phyloP scores from a whole-genome alignment of 2,329 filamentous ascomycete species.

The Pleomassaria siparia region DNA sequence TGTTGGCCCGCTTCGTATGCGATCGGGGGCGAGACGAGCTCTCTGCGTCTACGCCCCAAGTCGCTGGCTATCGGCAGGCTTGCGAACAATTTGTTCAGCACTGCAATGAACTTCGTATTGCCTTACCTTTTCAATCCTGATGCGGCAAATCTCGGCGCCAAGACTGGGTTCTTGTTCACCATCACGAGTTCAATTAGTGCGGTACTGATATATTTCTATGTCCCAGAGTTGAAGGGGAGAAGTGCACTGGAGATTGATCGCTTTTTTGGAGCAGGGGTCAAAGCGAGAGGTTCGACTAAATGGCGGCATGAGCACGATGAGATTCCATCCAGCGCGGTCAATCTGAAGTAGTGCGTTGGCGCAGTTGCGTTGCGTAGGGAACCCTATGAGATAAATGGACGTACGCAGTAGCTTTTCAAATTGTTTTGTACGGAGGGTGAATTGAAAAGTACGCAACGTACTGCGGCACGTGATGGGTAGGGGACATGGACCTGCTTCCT shows the following conservation, averaged over 20 bases:
- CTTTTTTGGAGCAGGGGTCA: slow-evolving; percentile 10
- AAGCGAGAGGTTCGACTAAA: slow-evolving; percentile 5
- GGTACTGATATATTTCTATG: slow-evolving; percentile 6
- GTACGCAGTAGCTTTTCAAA: no score
- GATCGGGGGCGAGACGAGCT: slow-evolving; percentile 13
- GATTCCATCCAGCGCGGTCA: slow-evolving; percentile 3
- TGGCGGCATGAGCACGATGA: slow-evolving; percentile 9
- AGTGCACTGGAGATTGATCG: slow-evolving; percentile 12
- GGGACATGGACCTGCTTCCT: no score
- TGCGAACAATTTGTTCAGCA: slow-evolving; percentile 13
- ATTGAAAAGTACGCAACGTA: no score
- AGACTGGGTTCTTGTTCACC: slow-evolving; percentile 14
- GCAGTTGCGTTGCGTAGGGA: no score
- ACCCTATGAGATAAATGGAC: no score
- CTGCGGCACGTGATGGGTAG: no score
- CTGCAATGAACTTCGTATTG: slow-evolving; percentile 12
- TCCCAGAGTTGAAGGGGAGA: slow-evolving; percentile 14
- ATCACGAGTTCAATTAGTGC: slow-evolving; percentile 5
- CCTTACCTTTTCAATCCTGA: slow-evolving; percentile 11
- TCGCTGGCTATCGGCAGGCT: slow-evolving; percentile 40
- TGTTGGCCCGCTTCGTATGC: slow-evolving; percentile 20
- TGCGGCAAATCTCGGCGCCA: slow-evolving; percentile 7
- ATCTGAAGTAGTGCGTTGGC: no score
- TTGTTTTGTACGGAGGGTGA: no score
- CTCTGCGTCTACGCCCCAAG: slow-evolving; percentile 38